Evolutionary conservation across 1,284 basidiomycete genomes (phyloP).

Genomic region (Athelia psychrophila): DNA sequence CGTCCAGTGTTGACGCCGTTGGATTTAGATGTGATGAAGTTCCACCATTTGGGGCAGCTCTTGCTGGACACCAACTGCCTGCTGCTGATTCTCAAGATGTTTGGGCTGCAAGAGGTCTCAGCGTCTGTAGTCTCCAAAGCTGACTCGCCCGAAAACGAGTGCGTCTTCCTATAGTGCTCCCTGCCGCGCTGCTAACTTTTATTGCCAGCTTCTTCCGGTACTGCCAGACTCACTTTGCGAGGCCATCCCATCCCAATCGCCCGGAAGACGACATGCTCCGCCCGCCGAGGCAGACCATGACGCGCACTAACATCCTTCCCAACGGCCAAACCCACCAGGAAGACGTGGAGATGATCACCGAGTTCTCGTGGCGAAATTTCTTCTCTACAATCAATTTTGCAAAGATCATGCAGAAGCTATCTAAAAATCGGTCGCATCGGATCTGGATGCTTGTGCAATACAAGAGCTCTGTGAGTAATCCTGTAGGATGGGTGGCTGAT

Average conservation of each 20-base stretch:
- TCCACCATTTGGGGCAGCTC: slow-evolving; percentile 94
- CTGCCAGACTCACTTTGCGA: slow-evolving; percentile 76
- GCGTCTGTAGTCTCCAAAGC: slow-evolving; percentile 83
- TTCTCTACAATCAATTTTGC: slow-evolving; percentile 98
- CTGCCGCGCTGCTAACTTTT: slow-evolving; percentile 7
- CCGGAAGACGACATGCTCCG: slow-evolving; percentile 61
- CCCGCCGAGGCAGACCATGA: slow-evolving; percentile 50
- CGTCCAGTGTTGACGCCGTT: slow-evolving; percentile 3
- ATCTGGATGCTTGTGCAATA: slow-evolving; percentile 98
- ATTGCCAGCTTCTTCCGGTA: slow-evolving; percentile 88
- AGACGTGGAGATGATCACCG: slow-evolving; percentile 88
- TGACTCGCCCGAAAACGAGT: slow-evolving; percentile 89
- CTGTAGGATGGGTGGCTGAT: not conserved
- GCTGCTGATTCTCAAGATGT: slow-evolving; percentile 95
- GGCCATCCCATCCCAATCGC: slow-evolving; percentile 49
- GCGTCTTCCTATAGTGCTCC: slow-evolving; percentile 18
- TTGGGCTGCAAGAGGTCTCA: slow-evolving; percentile 91
- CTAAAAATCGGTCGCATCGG: slow-evolving; percentile 91
- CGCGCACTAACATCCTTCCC: slow-evolving; percentile 53
- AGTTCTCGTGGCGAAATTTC: slow-evolving; percentile 98
- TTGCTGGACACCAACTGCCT: slow-evolving; percentile 96
- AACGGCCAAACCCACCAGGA: slow-evolving; percentile 76
- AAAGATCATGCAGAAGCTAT: slow-evolving; percentile 97
- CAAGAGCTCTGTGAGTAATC: slow-evolving; percentile 86
- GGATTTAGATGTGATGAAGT: slow-evolving; percentile 89